Conservation (phyloP, 768 basidiomycete species). For the Obba rivulosa region DNA sequence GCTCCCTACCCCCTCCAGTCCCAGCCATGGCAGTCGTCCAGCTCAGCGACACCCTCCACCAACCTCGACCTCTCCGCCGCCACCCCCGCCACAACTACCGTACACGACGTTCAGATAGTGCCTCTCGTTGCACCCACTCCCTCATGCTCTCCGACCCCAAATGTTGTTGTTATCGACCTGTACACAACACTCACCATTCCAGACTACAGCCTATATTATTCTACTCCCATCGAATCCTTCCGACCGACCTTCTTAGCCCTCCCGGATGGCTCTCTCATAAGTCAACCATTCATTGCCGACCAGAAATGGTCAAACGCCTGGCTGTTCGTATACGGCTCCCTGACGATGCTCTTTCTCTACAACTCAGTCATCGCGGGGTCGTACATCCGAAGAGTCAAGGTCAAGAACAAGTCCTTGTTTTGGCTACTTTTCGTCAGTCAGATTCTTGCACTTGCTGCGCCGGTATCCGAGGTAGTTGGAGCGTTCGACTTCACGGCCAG, state of each 20-base stretch:
- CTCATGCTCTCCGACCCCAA: slow-evolving; percentile 19
- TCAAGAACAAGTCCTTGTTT: slow-evolving; percentile 56
- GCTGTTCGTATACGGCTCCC: slow-evolving; percentile 43
- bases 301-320: slow-evolving; percentile 34
- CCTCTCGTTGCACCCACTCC: slow-evolving; percentile 5
- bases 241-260: slow-evolving; percentile 40
- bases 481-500: slow-evolving; percentile 36
- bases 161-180: slow-evolving; percentile 44
- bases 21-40: background rate
- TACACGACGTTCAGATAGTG: background rate
- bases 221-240: slow-evolving; percentile 38
- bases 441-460: slow-evolving; percentile 40
- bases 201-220: slow-evolving; percentile 41
- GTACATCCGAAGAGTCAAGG: slow-evolving; percentile 48
- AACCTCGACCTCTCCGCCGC: slow-evolving; percentile 10
- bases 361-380: slow-evolving; percentile 46
- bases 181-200: slow-evolving; percentile 45
- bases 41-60: background rate
- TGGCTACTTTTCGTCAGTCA: slow-evolving; percentile 53
- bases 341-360: slow-evolving; percentile 46
- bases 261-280: slow-evolving; percentile 55
- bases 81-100: background rate
- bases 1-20: background rate
- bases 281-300: slow-evolving; percentile 41
- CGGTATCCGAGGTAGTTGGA: slow-evolving; percentile 40